Base-by-base conservation (phyloP, 164 flowering plant species). In the Piper betle region DNA sequence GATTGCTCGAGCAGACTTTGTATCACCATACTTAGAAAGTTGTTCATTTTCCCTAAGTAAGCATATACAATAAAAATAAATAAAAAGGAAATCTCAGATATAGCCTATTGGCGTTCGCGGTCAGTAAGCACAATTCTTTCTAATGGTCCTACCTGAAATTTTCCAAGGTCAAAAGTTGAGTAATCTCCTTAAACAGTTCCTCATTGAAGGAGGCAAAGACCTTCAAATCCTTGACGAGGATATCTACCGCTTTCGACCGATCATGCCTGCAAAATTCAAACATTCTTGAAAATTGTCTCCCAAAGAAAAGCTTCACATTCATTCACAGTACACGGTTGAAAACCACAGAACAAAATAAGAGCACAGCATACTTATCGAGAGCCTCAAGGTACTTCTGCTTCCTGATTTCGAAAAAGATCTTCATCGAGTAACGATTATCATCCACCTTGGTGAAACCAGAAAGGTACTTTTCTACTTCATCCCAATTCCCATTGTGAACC, bases 321-420 rank as follows among this genome's bases (percentile, higher is more conserved):
- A 13, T 39, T 9, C 39, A 3, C 4, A 0, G 16, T 4, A 18
- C 15, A 39, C 39, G 7, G 16, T 43, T 48, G 13, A 19, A 48
- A n/a, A 8, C 20, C 17, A n/a, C 19, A 37, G 37, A 9, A 40
- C 15, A 20, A 8, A 18, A 19, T 16, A 12, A 54, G 55, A 57
- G 37, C n/a, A 38, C 13, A 10, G 4, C 75, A 73, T 75, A 85
- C 91, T 62, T 76, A 72, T 83, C 87, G 62, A 85, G 53, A 39
- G 84, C 86, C 76, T 85, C 91, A 13, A 81, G 77, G 69, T 69
- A 85, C 63, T 76, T 78, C 59, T 78, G 85, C 72, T 85, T 82
- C 64, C 86, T 71, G 39, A 85, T 77, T 60, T 83, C 85, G 57
- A 85, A 85, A 60, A 72, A 82, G 4, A 75, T 81, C 73, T 78